Base-by-base conservation (phyloP, 2,329 filamentous ascomycete species). In the Didymellaceae sp. region DNA sequence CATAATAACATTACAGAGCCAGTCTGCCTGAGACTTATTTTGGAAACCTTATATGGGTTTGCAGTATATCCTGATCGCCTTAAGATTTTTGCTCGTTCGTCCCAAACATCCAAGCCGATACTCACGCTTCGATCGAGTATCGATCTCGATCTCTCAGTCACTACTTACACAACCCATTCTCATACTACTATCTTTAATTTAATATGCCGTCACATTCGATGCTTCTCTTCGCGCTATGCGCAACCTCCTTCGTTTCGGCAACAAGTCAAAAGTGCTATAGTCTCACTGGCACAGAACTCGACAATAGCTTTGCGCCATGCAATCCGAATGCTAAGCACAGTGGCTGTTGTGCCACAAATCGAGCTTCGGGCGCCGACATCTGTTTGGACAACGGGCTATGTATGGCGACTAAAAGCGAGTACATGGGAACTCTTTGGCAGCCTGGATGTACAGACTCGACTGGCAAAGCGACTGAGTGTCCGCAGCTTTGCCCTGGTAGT, bases 361-460 rank as follows among this genome's bases (percentile, higher is more conserved):
- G 54, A 14, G 30, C 61, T 6, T 26, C 54, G n/a, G 61, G 63
- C 20, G 45, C 48, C 24, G 70, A 72, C 33, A 52, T 72, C 9
- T 72, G 70, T 31, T 52, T 72, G 28, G 63, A 65, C 38, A 72
- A 59, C 32, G 70, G 68, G 9, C 40, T 72, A 16, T 72, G 70
- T 42, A 68, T 72, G 68, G 64, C 63, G 16, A 71, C 70, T 7
- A 57, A 45, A 21, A 53, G 54, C 13, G 52, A 59, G 39, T 63
- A 54, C 21, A 58, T 71, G 45, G 70, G 70, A 13, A 66, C 61
- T 26, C 66, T 72, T 44, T 71, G 65, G 61, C 66, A 70, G 31
- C 52, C 45, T 47, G 70, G 67, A n/a, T 72, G 70, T 61, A 72
- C 70, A 26, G 70, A 72, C 55, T 42, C 63, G 7, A 70, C 62